Evolutionary conservation across 176 grass and related monocot genomes (phyloP).

Genomic region (Alopecurus myosuroides): DNA sequence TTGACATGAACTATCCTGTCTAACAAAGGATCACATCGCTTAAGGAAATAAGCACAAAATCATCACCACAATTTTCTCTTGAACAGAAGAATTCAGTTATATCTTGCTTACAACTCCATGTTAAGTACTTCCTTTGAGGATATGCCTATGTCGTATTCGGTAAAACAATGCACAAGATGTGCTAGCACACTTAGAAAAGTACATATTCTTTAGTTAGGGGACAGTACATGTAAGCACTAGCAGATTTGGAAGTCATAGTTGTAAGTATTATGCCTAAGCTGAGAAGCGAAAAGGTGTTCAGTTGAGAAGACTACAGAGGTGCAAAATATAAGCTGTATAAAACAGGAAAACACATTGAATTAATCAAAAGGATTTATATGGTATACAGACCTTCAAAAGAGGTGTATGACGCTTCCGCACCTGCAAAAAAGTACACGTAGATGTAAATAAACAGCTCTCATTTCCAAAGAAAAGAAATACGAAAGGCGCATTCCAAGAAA

Average conservation of each 20-base stretch:
- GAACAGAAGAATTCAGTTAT: not conserved
- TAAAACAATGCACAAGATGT: not conserved
- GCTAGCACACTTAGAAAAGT: not conserved
- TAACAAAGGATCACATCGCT: not conserved
- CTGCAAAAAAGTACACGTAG: conserved; percentile 36
- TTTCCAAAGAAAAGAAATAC: not conserved
- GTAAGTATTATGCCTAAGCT: not conserved
- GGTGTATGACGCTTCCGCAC: conserved; percentile 73
- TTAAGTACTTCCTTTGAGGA: conserved; percentile 9
- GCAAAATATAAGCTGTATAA: conserved; percentile 6
- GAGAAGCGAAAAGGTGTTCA: not conserved
- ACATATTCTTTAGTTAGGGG: not conserved
- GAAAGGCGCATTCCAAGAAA: not conserved
- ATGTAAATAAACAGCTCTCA: conserved; percentile 17
- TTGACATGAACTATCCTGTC: not conserved
- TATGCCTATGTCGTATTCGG: not conserved
- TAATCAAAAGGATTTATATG: conserved; percentile 1
- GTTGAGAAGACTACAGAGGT: not conserved
- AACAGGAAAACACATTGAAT: conserved; percentile 16
- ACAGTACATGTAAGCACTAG: not conserved
- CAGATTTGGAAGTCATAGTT: not conserved
- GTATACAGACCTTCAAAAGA: conserved; percentile 76
- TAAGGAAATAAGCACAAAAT: not conserved
- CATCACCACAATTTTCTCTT: not conserved
- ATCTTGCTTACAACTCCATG: conserved; percentile 7